These are phyloP conservation scores for Cyanidiococcus yangmingshanensis DNA, from an alignment of 23 red algal genomes.

Conservation along the genomic window DNA sequence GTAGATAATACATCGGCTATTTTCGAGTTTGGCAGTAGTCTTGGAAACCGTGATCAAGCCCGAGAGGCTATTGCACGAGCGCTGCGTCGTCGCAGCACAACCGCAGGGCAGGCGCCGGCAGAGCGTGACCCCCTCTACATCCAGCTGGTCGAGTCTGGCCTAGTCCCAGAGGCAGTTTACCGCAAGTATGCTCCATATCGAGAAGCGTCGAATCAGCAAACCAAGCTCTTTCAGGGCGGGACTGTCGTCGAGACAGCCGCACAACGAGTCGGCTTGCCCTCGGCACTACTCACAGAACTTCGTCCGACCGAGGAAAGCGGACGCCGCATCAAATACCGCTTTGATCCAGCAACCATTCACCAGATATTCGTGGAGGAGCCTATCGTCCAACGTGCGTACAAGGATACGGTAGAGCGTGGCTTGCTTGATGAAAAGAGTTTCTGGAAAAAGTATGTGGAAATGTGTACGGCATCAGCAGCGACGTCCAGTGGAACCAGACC, in stretches of 20 bases:
- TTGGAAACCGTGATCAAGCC: background rate
- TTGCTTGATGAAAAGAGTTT: constrained; percentile 18
- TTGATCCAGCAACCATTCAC: constrained; percentile 24
- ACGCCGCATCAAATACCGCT: background rate
- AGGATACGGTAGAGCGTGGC: constrained; percentile 2
- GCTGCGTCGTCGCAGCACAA: background rate
- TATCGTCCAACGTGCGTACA: constrained; percentile 27
- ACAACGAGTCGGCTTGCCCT: background rate
- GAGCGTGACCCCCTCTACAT: background rate
- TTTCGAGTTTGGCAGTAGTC: constrained; percentile 2
- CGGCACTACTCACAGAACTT: background rate
- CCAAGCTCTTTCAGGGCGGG: background rate
- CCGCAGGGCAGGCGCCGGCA: background rate
- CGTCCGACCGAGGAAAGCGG: constrained; percentile 4
- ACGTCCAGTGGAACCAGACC: background rate
- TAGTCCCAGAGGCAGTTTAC: constrained; percentile 1
- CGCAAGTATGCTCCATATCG: constrained; percentile 17
- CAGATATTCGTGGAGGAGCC: constrained; percentile 32
- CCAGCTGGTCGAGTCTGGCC: constrained; percentile 2
- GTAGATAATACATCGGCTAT: background rate
- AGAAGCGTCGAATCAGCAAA: background rate
- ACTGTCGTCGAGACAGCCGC: background rate
- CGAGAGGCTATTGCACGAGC: constrained; percentile 7
- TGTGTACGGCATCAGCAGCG: background rate
- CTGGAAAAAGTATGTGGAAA: constrained; percentile 27